Base-by-base conservation (phyloP, 2,329 filamentous ascomycete species). In the Colletotrichum sansevieriae region DNA sequence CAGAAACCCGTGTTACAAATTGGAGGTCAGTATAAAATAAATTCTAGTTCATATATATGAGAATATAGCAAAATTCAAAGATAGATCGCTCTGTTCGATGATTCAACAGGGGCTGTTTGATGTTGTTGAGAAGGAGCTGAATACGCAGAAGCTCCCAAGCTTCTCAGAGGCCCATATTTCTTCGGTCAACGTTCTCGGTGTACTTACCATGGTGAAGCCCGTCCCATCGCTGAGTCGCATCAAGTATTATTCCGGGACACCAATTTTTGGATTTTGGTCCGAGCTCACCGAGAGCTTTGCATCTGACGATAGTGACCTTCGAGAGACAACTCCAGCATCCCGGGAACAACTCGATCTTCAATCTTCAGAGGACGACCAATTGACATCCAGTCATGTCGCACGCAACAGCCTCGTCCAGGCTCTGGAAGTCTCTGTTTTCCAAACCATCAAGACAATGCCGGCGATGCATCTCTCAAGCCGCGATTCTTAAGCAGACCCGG, bases 381-480 rank as follows among this genome's bases (percentile, higher is more conserved):
- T 29, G 49, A 33, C 20, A 20, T 20, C 44, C 35, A 65, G 65
- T 56, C 46, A 85, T 85, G 83, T 78, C 82, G 65, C 79, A 79
- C 63, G 72, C 78, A 52, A 70, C 78, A 43, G 73, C 77, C 41
- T 74, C 79, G 9, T 78, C 80, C 41, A 80, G 76, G 71, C 70
- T 83, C 8, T 72, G 78, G 63, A 77, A 77, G 64, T 73, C 77
- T 15, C 65, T 82, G 5, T 69, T 76, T 20, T 77, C 76, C 43
- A 70, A 76, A 39, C 70, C 78, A 2, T 68, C 75, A 25, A 78
- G 76, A 65, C 78, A 81, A 75, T 84, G 82, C 72, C 78, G 78
- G 52, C 80, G 83, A 61, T 83, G 81, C 72, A 78, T 85, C 68
- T 80, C 81, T 46, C 75, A 75, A 75, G 75, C 75, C 73, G 72